Base-by-base conservation (phyloP, 305 asterid genomes). In the Ilex paraguariensis region DNA sequence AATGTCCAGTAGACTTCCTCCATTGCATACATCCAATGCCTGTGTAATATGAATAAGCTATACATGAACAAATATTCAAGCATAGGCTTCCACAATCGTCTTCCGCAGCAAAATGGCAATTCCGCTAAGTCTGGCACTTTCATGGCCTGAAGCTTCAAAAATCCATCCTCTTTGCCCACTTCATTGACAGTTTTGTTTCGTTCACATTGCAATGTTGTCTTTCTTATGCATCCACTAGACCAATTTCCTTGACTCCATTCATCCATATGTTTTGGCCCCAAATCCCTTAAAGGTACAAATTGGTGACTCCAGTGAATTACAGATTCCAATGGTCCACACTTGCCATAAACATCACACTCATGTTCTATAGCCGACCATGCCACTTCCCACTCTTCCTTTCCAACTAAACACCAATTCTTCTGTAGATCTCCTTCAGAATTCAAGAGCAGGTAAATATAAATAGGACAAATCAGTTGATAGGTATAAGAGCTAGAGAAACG, bases 181-280 rank as follows among this genome's bases (percentile, higher is more conserved):
- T 46, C 12, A 46, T 12, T 13, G 52, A 46, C 52, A 12, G n/a
- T 11, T 0, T 13, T 46, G 52, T 46, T 70, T 48, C 79, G 73
- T 4, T 16, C 63, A 21, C 89, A 86, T 56, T 61, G 73, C 67
- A 88, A 61, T 45, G 50, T 54, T 28, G 21, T 65, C 65, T 64
- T 62, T 60, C 69, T 83, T 45, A 56, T 57, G 70, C 90, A 85
- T 13, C 93, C 93, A 49, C 77, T 60, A 1, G 52, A 57, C 90
- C 87, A 85, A n/a, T 62, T 61, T 15, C 87, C 81, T 40, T 39
- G 71, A 0, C 53, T 66, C 93, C 86, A 83, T 30, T 75, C 84
- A 16, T n/a, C 60, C 33, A 10, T 11, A 12, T 62, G 39, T 53
- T 62, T 75, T 3, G 13, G 89, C 67, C 54, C 54, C 51, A 74